These are phyloP conservation scores for Starmera stellimalicola DNA, from an alignment of 1,139 yeast species.

Conservation along the genomic window DNA sequence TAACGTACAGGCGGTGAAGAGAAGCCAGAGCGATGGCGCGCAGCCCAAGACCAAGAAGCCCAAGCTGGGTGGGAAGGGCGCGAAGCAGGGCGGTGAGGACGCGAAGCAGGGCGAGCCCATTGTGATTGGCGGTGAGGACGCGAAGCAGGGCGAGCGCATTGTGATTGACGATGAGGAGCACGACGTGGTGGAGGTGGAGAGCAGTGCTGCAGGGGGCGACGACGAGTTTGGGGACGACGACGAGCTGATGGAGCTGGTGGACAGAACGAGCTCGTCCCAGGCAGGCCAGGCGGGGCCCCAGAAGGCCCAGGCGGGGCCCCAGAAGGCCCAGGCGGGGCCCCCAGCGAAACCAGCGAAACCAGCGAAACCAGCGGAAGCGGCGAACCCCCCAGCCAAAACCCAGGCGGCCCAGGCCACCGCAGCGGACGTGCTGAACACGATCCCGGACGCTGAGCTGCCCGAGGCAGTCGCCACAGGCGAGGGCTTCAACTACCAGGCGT, in stretches of 20 bases:
- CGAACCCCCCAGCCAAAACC: conserved; percentile 3
- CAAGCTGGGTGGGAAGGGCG: no score
- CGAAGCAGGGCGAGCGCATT: no score
- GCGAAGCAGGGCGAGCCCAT: no score
- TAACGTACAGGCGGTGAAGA: no score
- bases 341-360: conserved; percentile 5
- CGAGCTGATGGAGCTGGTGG: conserved; percentile 4
- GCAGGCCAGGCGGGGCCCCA: conserved; percentile 1
- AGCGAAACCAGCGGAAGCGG: conserved; percentile 1
- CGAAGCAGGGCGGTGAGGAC: no score
- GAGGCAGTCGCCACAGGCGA: conserved; percentile 37
- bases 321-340: conserved; percentile 6
- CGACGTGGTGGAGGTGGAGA: conserved; percentile 12
- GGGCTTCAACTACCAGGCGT: conserved; percentile 45
- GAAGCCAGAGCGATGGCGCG: no score
- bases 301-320: conserved; percentile 5
- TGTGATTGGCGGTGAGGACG: conserved; percentile 13
- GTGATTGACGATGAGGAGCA: conserved; percentile 11
- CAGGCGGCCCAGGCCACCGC: conserved; percentile 28
- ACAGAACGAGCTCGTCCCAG: no score
- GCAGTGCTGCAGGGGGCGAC: conserved; percentile 8
- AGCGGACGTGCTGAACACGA: conserved; percentile 42
- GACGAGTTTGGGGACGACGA: conserved; percentile 8
- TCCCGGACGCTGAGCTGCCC: conserved; percentile 66
- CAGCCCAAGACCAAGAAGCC: no score